These are phyloP conservation scores for Podospora didyma DNA, from an alignment of 495 filamentous ascomycete species.

Conservation along the genomic window DNA sequence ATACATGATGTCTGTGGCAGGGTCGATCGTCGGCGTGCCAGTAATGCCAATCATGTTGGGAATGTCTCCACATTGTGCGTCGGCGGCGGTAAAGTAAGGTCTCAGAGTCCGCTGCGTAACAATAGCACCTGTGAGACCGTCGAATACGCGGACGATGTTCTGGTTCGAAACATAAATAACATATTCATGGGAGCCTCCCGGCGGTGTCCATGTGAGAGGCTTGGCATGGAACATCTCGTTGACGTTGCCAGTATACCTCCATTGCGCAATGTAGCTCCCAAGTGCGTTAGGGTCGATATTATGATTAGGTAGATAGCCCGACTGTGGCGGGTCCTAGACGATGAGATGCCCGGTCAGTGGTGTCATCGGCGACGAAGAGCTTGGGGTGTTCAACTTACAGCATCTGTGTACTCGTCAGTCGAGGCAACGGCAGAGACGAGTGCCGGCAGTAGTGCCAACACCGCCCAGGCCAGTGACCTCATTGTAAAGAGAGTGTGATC, in stretches of 20 bases:
- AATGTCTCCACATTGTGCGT: conserved; percentile 37
- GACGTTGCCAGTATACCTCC: conserved; percentile 19
- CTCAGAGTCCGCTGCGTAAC: conserved; percentile 13
- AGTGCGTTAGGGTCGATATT: conserved; percentile 41
- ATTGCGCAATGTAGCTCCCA: conserved; percentile 28
- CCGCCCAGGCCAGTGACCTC: background rate
- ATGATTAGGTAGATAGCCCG: conserved; percentile 40
- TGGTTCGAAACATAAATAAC: conserved; percentile 37
- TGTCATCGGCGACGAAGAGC: background rate
- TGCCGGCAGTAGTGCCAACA: background rate
- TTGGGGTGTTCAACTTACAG: background rate
- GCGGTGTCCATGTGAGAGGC: conserved; percentile 39
- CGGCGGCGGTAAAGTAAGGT: conserved; percentile 27
- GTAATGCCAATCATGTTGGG: conserved; percentile 30
- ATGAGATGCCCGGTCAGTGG: background rate
- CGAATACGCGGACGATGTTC: conserved; percentile 16
- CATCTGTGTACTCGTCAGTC: background rate
- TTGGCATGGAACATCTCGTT: conserved; percentile 37
- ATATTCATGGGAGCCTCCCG: conserved; percentile 25
- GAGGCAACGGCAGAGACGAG: background rate
- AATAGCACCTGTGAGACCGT: conserved; percentile 4
- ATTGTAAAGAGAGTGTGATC: background rate
- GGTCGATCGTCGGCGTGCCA: conserved; percentile 34
- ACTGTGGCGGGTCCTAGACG: conserved; percentile 31
- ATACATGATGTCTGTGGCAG: conserved; percentile 32